A percentile compares a stretch with the other conserved stretches of the same genome.
Evolutionary conservation across 768 basidiomycete species (phyloP).

Genomic region (Tremella fuciformis): DNA sequence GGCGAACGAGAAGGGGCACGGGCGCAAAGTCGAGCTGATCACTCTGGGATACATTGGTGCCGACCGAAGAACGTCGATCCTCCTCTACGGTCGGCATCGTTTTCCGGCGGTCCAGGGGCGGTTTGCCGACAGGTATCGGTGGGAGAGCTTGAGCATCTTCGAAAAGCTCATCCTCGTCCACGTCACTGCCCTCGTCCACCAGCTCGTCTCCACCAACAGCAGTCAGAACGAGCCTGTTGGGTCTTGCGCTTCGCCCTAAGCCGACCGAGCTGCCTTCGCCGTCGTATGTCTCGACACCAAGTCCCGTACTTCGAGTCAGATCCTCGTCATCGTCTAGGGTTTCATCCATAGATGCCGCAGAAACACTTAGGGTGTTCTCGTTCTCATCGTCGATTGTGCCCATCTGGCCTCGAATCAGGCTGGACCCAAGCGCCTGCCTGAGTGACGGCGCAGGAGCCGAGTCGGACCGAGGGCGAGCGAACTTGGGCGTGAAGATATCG

Average conservation of each 20-base stretch:
- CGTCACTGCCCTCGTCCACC: conserved; percentile 46
- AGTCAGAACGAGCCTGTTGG: conserved; percentile 23
- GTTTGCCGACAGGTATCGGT: too few relatives aligned
- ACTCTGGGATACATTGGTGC: conserved; percentile 6
- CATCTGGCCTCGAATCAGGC: not conserved
- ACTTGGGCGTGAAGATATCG: conserved; percentile 11
- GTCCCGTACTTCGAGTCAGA: not conserved
- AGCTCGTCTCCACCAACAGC: conserved; percentile 20
- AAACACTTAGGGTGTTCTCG: not conserved
- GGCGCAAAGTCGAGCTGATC: conserved; percentile 25
- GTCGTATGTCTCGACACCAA: conserved; percentile 8
- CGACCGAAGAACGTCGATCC: conserved; percentile 6
- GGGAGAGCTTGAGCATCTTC: conserved; percentile 18
- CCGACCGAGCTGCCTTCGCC: conserved; percentile 19
- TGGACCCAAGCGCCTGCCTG: conserved; percentile 6
- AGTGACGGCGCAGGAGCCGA: conserved; percentile 40
- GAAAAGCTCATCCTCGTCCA: conserved; percentile 37
- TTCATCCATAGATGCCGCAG: not conserved
- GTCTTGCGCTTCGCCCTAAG: conserved; percentile 17
- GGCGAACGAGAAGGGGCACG: conserved; percentile 15
- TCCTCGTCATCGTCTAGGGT: not conserved
- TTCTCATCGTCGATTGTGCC: conserved; percentile 6
- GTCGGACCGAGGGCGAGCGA: conserved; percentile 43
- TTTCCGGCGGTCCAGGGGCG: conserved; percentile 9
- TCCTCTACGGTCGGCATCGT: not conserved